Base-by-base conservation (phyloP, 305 asterid genomes). In the Rubia tinctorum region DNA sequence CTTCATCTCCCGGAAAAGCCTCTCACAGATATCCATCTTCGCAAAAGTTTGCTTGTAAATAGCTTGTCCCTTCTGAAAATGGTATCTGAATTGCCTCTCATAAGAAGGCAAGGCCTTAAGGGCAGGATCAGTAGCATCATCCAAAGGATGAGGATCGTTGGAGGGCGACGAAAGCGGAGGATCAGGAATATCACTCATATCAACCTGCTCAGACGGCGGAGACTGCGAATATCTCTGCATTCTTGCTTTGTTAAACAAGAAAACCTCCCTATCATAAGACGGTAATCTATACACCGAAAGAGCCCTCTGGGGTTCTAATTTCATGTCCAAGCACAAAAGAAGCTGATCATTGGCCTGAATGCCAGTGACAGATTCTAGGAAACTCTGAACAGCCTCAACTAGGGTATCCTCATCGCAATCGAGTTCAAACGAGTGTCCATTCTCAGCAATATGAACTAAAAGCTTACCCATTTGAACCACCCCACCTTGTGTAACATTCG, bases 101-200 rank as follows among this genome's bases (percentile, higher is more conserved):
- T 95, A 95, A 7, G 96, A 89, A 76, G 98, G 94, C 82, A 95
- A 80, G 34, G 95, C 98, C 79, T 90, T 92, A 30, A 90, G 62
- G 0, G 99, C 99, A 42, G 99, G 99, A 77, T 95, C 99, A 0
- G 95, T 76, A 69, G 94, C 97, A 74, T 95, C 88, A 75, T 95
- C 99, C 66, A 95, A 75, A 20, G 96, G 94, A 71, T 92, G 96
- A 18, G 88, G 82, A 25, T 79, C 80, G 63, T 85, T 82, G 49
- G 90, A 80, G 14, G 96, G 78, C 66, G 89, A 78, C 12, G 93
- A 92, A 39, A 71, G 20, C 1, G 79, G 81, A 10, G 97, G 96
- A 73, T 89, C 92, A 22, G 95, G 94, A 71, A 87, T 85, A 70
- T 89, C 93, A 65, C 71, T 42, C 58, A 79, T 77, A 39, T 90